Percentiles rank a stretch among this genome's conserved stretches.
Conservation (phyloP, 345 rosid genomes). For the Camelina neglecta region DNA sequence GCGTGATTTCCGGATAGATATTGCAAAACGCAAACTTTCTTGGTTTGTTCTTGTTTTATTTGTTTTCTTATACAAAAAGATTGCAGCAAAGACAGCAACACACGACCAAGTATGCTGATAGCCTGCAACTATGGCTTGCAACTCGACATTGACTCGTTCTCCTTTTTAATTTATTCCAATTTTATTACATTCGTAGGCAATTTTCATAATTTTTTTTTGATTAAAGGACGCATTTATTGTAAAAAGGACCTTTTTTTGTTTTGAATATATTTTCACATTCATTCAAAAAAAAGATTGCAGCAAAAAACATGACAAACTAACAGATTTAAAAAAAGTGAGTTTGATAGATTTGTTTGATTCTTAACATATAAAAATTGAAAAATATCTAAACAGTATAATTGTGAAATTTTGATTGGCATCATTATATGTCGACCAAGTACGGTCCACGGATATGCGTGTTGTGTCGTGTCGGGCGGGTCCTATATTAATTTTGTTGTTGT, state of each 20-base stretch:
- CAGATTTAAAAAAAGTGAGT: background rate
- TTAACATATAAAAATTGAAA: background rate
- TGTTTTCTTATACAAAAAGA: too few species aligned
- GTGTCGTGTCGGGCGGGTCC: constrained; percentile 16
- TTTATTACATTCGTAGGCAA: too few species aligned
- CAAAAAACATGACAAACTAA: background rate
- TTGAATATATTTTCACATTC: too few species aligned
- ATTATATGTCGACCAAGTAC: constrained; percentile 8
- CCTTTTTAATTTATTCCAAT: too few species aligned
- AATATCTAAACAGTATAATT: background rate
- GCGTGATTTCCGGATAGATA: too few species aligned
- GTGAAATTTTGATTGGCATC: constrained; percentile 19
- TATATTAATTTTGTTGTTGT: background rate
- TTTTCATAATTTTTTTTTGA: too few species aligned
- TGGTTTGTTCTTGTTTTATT: background rate
- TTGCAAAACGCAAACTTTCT: background rate
- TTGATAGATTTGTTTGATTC: background rate
- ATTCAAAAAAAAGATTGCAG: too few species aligned
- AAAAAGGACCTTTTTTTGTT: too few species aligned
- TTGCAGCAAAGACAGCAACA: background rate
- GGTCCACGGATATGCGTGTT: constrained; percentile 11
- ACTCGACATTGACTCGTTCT: too few species aligned
- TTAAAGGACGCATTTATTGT: too few species aligned
- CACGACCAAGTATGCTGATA: too few species aligned
- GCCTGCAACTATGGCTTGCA: too few species aligned